phyloP scores from a whole-genome alignment of 371 early-diverging fungal species.

The Smittium mucronatum region DNA sequence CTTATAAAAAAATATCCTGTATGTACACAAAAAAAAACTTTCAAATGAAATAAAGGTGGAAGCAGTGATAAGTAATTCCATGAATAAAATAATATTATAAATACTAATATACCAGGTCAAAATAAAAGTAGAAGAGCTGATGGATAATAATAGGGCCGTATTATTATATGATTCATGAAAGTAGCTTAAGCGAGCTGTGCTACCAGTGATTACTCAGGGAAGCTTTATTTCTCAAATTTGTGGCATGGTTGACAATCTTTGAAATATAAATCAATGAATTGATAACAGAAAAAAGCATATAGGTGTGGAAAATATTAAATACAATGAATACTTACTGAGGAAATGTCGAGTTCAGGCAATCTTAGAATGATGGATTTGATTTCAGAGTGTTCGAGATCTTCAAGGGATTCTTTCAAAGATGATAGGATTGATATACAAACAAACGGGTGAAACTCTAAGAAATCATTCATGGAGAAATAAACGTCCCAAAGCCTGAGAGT shows the following conservation, averaged over 20 bases:
- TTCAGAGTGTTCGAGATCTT: constrained; percentile 83
- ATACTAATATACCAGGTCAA: no score
- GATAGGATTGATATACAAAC: constrained; percentile 63
- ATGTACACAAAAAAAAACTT: no score
- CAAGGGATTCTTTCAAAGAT: constrained; percentile 58
- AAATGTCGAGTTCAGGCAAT: constrained; percentile 60
- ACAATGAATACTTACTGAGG: constrained; percentile 6
- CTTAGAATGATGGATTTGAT: constrained; percentile 69
- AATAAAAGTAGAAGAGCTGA: no score
- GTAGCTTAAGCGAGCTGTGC: no score
- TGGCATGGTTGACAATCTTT: constrained; percentile 14
- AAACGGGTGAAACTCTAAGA: constrained; percentile 61
- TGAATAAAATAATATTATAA: no score
- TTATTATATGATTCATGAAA: no score
- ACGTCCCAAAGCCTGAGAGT: constrained; percentile 74
- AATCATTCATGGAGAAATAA: constrained; percentile 58
- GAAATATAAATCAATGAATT: background rate
- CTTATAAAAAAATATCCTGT: no score
- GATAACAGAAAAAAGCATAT: background rate
- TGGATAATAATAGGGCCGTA: no score
- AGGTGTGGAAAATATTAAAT: background rate
- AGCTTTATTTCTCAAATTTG: constrained; percentile 9
- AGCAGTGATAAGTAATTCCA: no score
- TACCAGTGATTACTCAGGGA: no score
- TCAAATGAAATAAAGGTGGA: no score